A percentile compares a stretch with the other conserved stretches of the same genome.
phyloP scores from a whole-genome alignment of 2,329 filamentous ascomycete species.

The Sphaerostilbella broomeana region DNA sequence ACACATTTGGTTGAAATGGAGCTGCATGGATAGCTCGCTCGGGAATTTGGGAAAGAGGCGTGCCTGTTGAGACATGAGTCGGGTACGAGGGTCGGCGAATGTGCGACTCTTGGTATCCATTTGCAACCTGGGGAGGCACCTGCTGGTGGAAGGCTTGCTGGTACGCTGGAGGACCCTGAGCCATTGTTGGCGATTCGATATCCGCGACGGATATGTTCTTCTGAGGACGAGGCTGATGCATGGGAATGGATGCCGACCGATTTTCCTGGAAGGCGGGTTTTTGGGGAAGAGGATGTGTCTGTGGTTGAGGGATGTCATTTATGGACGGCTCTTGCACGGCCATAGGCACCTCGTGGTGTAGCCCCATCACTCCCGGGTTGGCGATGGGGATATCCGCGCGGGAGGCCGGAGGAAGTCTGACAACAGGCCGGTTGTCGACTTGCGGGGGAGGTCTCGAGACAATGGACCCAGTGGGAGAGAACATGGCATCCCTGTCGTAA shows the following conservation, averaged over 20 bases:
- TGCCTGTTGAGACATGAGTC: conserved; percentile 64
- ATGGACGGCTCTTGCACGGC: conserved; percentile 31
- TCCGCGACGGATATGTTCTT: conserved; percentile 90
- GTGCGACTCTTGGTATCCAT: conserved; percentile 55
- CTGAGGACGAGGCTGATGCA: conserved; percentile 92
- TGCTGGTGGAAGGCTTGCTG: conserved; percentile 93
- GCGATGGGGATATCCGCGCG: conserved; percentile 24
- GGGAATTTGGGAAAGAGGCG: conserved; percentile 84
- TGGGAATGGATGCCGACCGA: conserved; percentile 50
- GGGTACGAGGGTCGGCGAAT: conserved; percentile 62
- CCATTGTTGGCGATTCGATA: conserved; percentile 72
- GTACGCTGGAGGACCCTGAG: conserved; percentile 63
- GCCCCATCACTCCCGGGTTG: conserved; percentile 15
- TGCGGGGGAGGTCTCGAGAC: conserved; percentile 61
- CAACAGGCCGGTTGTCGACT: conserved; percentile 65
- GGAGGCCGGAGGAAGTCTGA: conserved; percentile 67
- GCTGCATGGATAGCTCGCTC: conserved; percentile 87
- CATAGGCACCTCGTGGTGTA: conserved; percentile 14
- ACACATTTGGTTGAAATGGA: conserved; percentile 75
- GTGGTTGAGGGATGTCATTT: conserved; percentile 49
- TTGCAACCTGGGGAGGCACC: conserved; percentile 67
- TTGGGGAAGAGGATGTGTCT: conserved; percentile 52
- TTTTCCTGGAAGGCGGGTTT: conserved; percentile 54
- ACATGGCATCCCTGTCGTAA: conserved; percentile 61
- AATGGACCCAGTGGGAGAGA: conserved; percentile 74